These are phyloP conservation scores for Stachybotrys elegans DNA, from an alignment of 2,329 filamentous ascomycete genomes.

Conservation along the genomic window DNA sequence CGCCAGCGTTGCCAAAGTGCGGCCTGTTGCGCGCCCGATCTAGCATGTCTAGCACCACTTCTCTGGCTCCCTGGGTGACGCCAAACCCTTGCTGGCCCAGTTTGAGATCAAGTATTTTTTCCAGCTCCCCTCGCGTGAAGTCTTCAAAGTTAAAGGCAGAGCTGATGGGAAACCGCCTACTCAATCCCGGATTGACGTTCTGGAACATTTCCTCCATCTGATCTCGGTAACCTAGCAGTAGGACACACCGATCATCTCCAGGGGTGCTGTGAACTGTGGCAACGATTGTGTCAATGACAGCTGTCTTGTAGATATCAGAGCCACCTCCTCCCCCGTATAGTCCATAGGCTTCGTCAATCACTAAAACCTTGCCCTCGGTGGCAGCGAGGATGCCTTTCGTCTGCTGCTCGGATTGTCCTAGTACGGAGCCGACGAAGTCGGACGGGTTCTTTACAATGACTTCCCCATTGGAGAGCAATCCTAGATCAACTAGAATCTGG, in stretches of 20 bases:
- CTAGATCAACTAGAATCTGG: slow-evolving; percentile 61
- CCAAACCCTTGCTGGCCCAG: slow-evolving; percentile 50
- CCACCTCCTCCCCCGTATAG: slow-evolving; percentile 33
- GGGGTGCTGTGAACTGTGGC: slow-evolving; percentile 66
- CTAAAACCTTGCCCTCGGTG: slow-evolving; percentile 66
- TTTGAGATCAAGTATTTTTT: slow-evolving; percentile 58
- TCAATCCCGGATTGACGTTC: slow-evolving; percentile 67
- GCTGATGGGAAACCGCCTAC: slow-evolving; percentile 58
- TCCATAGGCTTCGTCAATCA: slow-evolving; percentile 78
- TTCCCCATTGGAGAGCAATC: slow-evolving; percentile 63
- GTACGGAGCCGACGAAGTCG: slow-evolving; percentile 60
- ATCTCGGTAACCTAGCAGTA: slow-evolving; percentile 66
- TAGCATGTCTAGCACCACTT: slow-evolving; percentile 54
- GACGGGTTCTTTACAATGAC: slow-evolving; percentile 68
- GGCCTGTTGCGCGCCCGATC: slow-evolving; percentile 55
- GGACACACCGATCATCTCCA: slow-evolving; percentile 67
- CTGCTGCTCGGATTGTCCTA: slow-evolving; percentile 65
- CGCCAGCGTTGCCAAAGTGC: slow-evolving; percentile 71
- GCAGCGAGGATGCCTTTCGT: slow-evolving; percentile 68
- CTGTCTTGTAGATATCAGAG: slow-evolving; percentile 47
- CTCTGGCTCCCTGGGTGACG: slow-evolving; percentile 45
- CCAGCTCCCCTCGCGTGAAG: slow-evolving; percentile 54
- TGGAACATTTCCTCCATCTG: slow-evolving; percentile 68
- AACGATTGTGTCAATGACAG: slow-evolving; percentile 70
- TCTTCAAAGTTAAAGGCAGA: slow-evolving; percentile 66